These are phyloP conservation scores for Tilletia setariae DNA, from an alignment of 1,284 basidiomycete genomes.

Conservation along the genomic window DNA sequence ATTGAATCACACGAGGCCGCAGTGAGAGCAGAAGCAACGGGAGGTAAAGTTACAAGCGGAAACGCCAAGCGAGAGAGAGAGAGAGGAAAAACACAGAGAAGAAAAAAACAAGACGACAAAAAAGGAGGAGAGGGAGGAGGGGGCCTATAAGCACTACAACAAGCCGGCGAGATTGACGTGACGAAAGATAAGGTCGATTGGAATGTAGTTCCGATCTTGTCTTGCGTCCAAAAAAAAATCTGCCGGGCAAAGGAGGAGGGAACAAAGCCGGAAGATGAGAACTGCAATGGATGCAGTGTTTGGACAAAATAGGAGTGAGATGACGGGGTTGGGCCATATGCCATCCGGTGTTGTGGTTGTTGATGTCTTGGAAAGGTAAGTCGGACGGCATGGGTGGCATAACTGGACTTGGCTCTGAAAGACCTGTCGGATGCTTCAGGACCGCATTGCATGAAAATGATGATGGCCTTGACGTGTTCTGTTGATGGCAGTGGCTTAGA, in stretches of 20 bases:
- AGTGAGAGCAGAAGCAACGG: slow-evolving; percentile 15
- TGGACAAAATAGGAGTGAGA: neutral
- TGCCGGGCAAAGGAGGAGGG: no score
- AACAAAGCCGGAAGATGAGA: no score
- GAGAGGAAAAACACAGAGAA: slow-evolving; percentile 25
- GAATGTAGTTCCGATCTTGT: no score
- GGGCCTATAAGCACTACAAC: slow-evolving; percentile 22
- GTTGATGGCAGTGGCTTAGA: slow-evolving; percentile 27
- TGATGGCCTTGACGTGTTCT: slow-evolving; percentile 24
- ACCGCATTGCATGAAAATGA: slow-evolving; percentile 25
- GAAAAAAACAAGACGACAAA: slow-evolving; percentile 24
- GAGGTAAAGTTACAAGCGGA: slow-evolving; percentile 19
- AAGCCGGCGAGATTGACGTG: slow-evolving; percentile 10
- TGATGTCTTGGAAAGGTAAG: no score
- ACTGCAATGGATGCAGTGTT: no score
- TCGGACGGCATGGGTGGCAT: no score
- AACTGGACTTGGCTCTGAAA: no score
- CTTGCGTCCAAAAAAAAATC: no score
- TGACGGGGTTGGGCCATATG: no score
- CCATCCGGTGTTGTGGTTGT: no score
- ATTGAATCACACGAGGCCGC: no score
- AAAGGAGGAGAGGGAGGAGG: slow-evolving; percentile 33
- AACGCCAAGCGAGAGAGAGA: slow-evolving; percentile 5
- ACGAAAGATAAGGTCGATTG: neutral
- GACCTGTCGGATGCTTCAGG: slow-evolving; percentile 2